These are phyloP conservation scores for Gentiana macrophylla DNA, from an alignment of 257 asterid genomes.

Conservation along the genomic window DNA sequence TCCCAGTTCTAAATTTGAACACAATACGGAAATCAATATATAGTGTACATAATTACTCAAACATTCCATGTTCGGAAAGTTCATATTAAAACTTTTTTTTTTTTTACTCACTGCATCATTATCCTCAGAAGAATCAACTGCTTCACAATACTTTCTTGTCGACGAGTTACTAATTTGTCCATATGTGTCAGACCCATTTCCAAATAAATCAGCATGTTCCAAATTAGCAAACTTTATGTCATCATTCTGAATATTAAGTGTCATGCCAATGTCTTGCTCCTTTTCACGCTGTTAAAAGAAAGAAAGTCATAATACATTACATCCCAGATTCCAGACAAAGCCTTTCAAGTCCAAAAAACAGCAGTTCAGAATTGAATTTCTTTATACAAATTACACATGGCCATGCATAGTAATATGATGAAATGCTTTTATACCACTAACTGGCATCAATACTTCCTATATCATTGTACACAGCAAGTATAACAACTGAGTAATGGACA, in stretches of 20 bases:
- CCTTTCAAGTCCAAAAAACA: neutral
- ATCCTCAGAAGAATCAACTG: constrained; percentile 60
- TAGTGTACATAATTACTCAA: neutral
- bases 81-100: neutral
- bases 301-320: too few species aligned
- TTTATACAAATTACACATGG: neutral
- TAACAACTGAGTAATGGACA: too few species aligned
- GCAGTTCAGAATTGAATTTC: neutral
- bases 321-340: too few species aligned
- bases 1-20: constrained; percentile 50
- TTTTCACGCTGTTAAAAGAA: constrained; percentile 31
- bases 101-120: constrained; percentile 65
- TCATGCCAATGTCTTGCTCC: constrained; percentile 21
- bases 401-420: neutral
- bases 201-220: constrained; percentile 19
- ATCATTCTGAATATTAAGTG: constrained; percentile 16
- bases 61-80: neutral
- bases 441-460: neutral
- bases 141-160: constrained; percentile 21
- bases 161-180: constrained; percentile 24
- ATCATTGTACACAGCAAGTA: neutral
- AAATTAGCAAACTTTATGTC: constrained; percentile 23
- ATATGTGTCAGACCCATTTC: constrained; percentile 22
- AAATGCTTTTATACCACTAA: neutral
- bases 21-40: constrained; percentile 38